These are phyloP conservation scores for Flaveria floridana DNA, from an alignment of 140 eudicot species.

Conservation along the genomic window DNA sequence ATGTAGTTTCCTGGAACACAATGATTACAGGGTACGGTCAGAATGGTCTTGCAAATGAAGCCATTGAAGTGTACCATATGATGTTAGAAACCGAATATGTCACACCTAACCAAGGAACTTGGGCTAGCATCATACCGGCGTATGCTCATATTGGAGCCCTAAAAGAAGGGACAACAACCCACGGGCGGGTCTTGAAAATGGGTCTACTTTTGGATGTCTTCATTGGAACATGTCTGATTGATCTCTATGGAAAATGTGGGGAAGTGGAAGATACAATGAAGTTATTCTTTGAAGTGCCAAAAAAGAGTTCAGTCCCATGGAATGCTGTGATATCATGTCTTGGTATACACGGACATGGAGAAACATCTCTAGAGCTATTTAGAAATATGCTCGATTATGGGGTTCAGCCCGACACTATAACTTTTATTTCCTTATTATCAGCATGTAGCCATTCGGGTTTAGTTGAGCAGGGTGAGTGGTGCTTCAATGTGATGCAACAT, in stretches of 20 bases:
- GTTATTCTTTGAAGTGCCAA: slow-evolving; percentile 58
- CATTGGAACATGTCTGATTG: slow-evolving; percentile 72
- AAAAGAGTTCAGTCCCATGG: slow-evolving; percentile 71
- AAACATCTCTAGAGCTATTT: slow-evolving; percentile 53
- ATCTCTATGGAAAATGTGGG: slow-evolving; percentile 91
- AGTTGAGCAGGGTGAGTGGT: slow-evolving; percentile 64
- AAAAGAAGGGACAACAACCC: slow-evolving; percentile 61
- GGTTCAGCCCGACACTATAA: slow-evolving; percentile 66
- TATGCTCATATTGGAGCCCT: slow-evolving; percentile 94
- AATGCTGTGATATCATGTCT: slow-evolving; percentile 76
- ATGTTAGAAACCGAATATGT: slow-evolving; percentile 45
- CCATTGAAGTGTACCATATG: slow-evolving; percentile 52
- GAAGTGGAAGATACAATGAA: slow-evolving; percentile 62
- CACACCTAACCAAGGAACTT: slow-evolving; percentile 72
- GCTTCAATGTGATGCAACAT: slow-evolving; percentile 59
- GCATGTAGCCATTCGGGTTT: slow-evolving; percentile 94
- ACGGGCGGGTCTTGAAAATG: slow-evolving; percentile 53
- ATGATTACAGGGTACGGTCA: slow-evolving; percentile 84
- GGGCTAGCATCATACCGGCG: slow-evolving; percentile 83
- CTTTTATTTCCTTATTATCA: slow-evolving; percentile 64
- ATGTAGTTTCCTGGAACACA: slow-evolving; percentile 83
- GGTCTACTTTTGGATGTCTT: slow-evolving; percentile 55
- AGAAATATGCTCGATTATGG: slow-evolving; percentile 56
- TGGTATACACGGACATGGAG: slow-evolving; percentile 82
- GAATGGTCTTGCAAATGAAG: slow-evolving; percentile 90